These are phyloP conservation scores for Salix viminalis DNA, from an alignment of 345 rosid species.

Conservation along the genomic window DNA sequence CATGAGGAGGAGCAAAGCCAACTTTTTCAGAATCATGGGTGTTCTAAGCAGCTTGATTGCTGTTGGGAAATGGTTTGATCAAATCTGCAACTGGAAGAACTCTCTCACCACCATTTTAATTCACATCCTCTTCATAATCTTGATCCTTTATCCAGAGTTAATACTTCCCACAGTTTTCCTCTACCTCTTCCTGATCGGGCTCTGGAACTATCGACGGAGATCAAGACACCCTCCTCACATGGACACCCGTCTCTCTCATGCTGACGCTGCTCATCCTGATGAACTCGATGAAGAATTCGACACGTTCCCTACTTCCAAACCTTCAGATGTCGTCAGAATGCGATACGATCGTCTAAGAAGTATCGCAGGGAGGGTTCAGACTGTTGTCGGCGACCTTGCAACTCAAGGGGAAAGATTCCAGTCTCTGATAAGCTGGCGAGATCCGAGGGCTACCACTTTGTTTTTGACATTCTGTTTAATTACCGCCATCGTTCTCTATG, in stretches of 20 bases:
- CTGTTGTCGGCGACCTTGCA: conserved; percentile 28
- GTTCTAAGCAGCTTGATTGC: conserved; percentile 22
- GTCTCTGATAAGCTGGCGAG: conserved; percentile 32
- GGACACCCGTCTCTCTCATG: conserved; percentile 27
- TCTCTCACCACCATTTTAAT: conserved; percentile 28
- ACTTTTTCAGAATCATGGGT: conserved; percentile 29
- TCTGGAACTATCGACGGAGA: conserved; percentile 30
- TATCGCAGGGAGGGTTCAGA: conserved; percentile 30
- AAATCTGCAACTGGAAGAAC: conserved; percentile 33
- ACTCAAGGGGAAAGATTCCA: conserved; percentile 33
- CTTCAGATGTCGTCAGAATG: conserved; percentile 25
- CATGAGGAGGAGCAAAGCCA: conserved; percentile 36
- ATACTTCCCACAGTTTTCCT: conserved; percentile 29
- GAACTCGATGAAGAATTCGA: conserved; percentile 30
- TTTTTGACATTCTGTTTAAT: conserved; percentile 25
- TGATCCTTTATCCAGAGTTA: conserved; percentile 29
- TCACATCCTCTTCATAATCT: conserved; percentile 26
- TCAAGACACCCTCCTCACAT: conserved; percentile 28
- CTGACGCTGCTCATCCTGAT: conserved; percentile 26
- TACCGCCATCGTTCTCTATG: conserved; percentile 26
- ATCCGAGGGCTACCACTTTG: conserved; percentile 29
- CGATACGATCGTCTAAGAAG: conserved; percentile 29
- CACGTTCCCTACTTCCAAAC: conserved; percentile 23
- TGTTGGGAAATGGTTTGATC: conserved; percentile 33
- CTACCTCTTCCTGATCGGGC: conserved; percentile 25